These are phyloP conservation scores for Conticribra guillardii DNA, from an alignment of 108 stramenopile species.

Conservation along the genomic window DNA sequence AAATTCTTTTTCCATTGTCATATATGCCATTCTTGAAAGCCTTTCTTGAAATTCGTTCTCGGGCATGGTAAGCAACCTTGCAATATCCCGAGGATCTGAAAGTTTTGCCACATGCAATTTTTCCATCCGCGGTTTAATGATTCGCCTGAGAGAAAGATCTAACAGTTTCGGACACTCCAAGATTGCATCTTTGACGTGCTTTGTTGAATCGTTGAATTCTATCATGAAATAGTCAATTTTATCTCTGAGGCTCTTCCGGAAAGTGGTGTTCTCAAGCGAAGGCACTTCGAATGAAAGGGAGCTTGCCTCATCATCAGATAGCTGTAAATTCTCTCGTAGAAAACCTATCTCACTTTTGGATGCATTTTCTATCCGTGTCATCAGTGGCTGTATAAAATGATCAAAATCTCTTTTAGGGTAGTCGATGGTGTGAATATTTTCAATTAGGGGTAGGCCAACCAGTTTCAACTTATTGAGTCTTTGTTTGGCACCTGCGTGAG, in stretches of 20 bases:
- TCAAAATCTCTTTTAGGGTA: conserved; percentile 19
- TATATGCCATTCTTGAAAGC: not conserved
- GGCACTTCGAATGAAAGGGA: conserved; percentile 20
- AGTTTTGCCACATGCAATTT: conserved; percentile 9
- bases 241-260: conserved; percentile 14
- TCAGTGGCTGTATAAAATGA: conserved; percentile 4
- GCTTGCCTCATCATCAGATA: conserved; percentile 27
- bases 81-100: not conserved
- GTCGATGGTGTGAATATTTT: conserved; percentile 14
- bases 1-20: not conserved
- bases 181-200: conserved; percentile 14
- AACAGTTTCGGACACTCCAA: conserved; percentile 21
- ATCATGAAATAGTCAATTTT: conserved; percentile 25
- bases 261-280: conserved; percentile 9
- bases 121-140: conserved; percentile 26
- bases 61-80: not conserved
- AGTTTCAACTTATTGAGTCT: conserved; percentile 16
- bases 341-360: conserved; percentile 25
- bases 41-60: conserved; percentile 17
- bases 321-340: conserved; percentile 9
- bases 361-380: not conserved
- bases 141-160: conserved; percentile 11
- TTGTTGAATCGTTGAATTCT: conserved; percentile 12
- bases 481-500: conserved; percentile 6
- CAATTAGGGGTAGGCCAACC: conserved; percentile 8